Percentiles rank a stretch among this genome's conserved stretches.
These are phyloP conservation scores for Microstroma glucosiphilum DNA, from an alignment of 1,284 basidiomycete genomes.

Conservation along the genomic window DNA sequence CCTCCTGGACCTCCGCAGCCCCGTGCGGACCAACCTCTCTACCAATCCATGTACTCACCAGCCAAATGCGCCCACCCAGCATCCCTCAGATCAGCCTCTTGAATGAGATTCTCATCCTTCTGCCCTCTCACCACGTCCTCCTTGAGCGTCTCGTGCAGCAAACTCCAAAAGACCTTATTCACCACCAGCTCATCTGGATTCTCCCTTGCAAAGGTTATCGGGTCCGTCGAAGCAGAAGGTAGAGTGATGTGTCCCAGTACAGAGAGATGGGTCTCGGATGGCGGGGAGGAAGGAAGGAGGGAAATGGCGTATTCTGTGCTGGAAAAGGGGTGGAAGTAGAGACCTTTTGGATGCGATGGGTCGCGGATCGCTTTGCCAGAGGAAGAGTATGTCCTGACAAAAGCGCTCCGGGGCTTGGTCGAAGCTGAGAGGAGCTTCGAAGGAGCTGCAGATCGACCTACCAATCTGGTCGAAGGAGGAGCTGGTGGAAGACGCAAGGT, in stretches of 20 bases:
- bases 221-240: slow-evolving; percentile 2
- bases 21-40: background rate
- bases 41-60: slow-evolving; percentile 15
- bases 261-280: slow-evolving; percentile 4
- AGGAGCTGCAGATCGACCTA: too few species aligned
- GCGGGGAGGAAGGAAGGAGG: slow-evolving; percentile 7
- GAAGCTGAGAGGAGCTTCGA: too few species aligned
- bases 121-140: slow-evolving; percentile 19
- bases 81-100: slow-evolving; percentile 36
- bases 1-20: too few species aligned
- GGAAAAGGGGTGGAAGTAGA: slow-evolving; percentile 4
- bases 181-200: slow-evolving; percentile 9
- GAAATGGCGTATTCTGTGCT: slow-evolving; percentile 12
- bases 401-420: too few species aligned
- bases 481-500: too few species aligned
- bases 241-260: slow-evolving; percentile 6
- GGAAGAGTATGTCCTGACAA: too few species aligned
- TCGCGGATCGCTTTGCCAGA: background rate
- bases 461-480: too few species aligned
- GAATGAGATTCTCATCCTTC: slow-evolving; percentile 33
- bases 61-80: slow-evolving; percentile 45
- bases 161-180: slow-evolving; percentile 33
- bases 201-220: background rate
- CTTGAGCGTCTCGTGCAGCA: slow-evolving; percentile 38
- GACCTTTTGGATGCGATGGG: background rate